phyloP scores from a whole-genome alignment of 352 stramenopile genomes.

The Phytophthora litchii region DNA sequence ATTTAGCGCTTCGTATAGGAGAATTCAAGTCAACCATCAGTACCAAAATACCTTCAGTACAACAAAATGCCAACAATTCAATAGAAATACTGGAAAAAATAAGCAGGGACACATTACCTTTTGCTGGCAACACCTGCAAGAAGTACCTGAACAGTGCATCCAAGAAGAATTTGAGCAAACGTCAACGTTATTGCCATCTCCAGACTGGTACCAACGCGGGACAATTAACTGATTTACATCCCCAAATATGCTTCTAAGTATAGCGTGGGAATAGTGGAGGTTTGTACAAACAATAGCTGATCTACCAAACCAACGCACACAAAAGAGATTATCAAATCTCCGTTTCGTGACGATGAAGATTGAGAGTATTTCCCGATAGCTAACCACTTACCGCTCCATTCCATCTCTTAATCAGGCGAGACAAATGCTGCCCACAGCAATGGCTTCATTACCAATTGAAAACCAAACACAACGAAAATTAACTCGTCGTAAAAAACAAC shows the following conservation, averaged over 20 bases:
- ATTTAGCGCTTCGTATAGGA: too few relatives aligned
- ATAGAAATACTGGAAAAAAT: too few relatives aligned
- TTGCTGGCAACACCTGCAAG: neutral
- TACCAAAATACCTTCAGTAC: neutral
- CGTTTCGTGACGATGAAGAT: slow-evolving; percentile 1
- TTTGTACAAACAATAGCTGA: slow-evolving; percentile 4
- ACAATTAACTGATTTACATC: neutral
- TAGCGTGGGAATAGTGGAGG: neutral
- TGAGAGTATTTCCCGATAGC: neutral
- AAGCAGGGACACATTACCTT: neutral
- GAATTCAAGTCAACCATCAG: neutral
- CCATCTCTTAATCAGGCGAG: neutral
- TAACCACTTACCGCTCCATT: neutral
- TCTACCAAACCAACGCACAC: neutral
- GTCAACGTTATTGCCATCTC: neutral
- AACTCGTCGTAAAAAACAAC: neutral
- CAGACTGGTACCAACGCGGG: neutral
- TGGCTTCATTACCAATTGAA: neutral
- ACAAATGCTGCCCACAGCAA: neutral
- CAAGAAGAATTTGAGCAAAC: neutral
- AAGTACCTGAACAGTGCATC: neutral
- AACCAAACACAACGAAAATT: too few relatives aligned
- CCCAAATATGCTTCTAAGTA: neutral
- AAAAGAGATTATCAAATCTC: slow-evolving; percentile 2
- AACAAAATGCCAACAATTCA: neutral